phyloP scores from a whole-genome alignment of 768 basidiomycete genomes.

The Phaeotremella skinneri region DNA sequence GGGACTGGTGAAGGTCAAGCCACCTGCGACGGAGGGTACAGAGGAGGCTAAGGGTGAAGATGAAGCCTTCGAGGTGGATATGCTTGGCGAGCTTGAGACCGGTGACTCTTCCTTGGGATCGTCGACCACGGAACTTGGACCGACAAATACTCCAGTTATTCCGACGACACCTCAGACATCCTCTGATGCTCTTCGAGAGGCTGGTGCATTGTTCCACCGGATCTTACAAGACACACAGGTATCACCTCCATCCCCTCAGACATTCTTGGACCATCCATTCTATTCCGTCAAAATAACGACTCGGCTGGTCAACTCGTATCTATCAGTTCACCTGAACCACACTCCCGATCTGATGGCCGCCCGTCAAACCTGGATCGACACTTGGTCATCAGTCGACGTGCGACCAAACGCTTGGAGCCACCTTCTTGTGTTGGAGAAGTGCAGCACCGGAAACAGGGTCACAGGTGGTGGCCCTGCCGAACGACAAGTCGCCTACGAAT shows the following conservation, averaged over 20 bases:
- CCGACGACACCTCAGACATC: slow-evolving; percentile 60
- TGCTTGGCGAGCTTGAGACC: background rate
- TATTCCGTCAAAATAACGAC: slow-evolving; percentile 60
- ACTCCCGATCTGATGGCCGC: slow-evolving; percentile 56
- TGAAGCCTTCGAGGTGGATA: background rate
- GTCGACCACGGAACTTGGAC: background rate
- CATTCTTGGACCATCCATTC: slow-evolving; percentile 54
- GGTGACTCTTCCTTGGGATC: background rate
- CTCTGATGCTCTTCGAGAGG: slow-evolving; percentile 71
- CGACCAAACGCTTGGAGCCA: slow-evolving; percentile 59
- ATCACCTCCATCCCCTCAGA: background rate
- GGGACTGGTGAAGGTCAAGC: slow-evolving; percentile 54
- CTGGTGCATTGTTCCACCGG: slow-evolving; percentile 62
- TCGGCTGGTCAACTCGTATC: slow-evolving; percentile 72
- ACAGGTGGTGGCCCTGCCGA: slow-evolving; percentile 38
- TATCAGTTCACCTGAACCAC: slow-evolving; percentile 71
- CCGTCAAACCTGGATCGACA: slow-evolving; percentile 56
- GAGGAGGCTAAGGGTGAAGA: slow-evolving; percentile 21
- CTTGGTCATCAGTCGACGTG: slow-evolving; percentile 18
- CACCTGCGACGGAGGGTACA: slow-evolving; percentile 10
- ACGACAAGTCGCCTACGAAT: slow-evolving; percentile 54
- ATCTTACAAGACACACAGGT: slow-evolving; percentile 57
- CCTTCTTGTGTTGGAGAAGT: slow-evolving; percentile 68
- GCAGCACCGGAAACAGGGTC: slow-evolving; percentile 54
- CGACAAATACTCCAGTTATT: background rate